Percentiles rank a stretch among this genome's conserved stretches.
Evolutionary conservation across 1,284 basidiomycete genomes (phyloP).

Genomic region (Tylopilus orsonianus): DNA sequence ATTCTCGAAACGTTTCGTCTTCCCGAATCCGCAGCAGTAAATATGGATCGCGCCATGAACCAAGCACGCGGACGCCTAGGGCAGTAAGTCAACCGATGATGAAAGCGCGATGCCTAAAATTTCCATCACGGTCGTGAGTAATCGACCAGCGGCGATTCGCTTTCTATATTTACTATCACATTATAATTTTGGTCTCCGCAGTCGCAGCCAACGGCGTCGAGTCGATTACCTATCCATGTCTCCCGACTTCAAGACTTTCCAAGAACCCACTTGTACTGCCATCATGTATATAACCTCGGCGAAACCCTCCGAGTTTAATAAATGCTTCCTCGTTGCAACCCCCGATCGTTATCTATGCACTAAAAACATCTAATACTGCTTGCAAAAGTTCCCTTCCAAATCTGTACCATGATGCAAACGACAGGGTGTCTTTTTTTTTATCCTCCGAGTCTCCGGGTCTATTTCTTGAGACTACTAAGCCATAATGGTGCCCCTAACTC

Average conservation of each 20-base stretch:
- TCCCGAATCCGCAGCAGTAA: constrained; percentile 44
- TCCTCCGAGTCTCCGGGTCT: background rate
- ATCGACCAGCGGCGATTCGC: constrained; percentile 5
- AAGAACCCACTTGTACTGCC: background rate
- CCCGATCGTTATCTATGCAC: background rate
- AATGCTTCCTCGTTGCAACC: background rate
- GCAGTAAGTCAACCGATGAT: background rate
- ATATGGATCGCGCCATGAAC: constrained; percentile 64
- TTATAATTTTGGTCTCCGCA: background rate
- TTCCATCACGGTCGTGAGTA: constrained; percentile 12
- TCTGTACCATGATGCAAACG: too few relatives aligned
- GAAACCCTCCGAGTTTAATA: background rate
- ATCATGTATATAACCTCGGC: background rate
- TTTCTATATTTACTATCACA: constrained; percentile 9
- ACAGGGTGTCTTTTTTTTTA: too few relatives aligned
- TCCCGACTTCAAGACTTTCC: background rate
- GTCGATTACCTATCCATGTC: constrained; percentile 7
- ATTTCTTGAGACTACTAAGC: background rate
- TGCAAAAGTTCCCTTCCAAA: too few relatives aligned
- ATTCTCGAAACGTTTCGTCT: constrained; percentile 51
- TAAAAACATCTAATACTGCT: background rate
- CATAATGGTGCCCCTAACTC: background rate
- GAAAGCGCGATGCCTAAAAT: background rate
- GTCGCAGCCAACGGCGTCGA: constrained; percentile 7
- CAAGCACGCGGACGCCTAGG: constrained; percentile 43